Conservation (phyloP, 805 yeast genomes). For the Zygosaccharomyces gambellarensis region DNA sequence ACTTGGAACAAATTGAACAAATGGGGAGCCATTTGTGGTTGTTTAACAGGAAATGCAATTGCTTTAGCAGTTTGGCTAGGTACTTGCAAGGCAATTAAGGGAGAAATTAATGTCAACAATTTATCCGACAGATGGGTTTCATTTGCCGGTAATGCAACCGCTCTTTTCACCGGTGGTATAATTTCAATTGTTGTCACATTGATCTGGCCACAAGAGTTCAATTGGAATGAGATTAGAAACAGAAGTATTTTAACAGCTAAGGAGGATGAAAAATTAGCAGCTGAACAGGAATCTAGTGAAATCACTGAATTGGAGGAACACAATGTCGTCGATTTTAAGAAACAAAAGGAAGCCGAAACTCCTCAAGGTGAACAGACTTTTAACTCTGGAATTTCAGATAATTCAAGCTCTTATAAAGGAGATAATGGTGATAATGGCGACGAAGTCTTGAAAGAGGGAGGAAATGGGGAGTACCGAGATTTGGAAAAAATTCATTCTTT, state of each 20-base stretch:
- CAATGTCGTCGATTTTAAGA: not conserved
- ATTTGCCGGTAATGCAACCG: conserved; percentile 39
- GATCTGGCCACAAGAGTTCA: conserved; percentile 40
- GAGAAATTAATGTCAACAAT: conserved; percentile 35
- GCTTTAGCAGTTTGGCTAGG: conserved; percentile 40
- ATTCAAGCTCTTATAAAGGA: conserved; percentile 39
- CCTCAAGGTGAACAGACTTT: not conserved
- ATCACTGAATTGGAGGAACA: not conserved
- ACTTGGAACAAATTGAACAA: conserved; percentile 38
- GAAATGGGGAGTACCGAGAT: not conserved
- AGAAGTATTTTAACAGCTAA: conserved; percentile 28
- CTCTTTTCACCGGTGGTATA: conserved; percentile 37
- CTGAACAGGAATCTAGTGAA: not conserved
- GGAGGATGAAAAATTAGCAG: conserved; percentile 1
- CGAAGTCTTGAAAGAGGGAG: not conserved
- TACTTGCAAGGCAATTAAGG: conserved; percentile 35
- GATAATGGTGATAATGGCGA: conserved; percentile 87
- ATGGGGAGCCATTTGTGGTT: conserved; percentile 38
- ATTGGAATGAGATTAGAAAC: conserved; percentile 36
- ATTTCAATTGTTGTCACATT: conserved; percentile 32
- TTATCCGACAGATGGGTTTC: conserved; percentile 39
- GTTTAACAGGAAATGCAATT: conserved; percentile 36
- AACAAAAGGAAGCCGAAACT: not conserved
- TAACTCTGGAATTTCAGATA: not conserved
- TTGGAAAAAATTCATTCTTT: not conserved